Conservation (phyloP, 768 basidiomycete genomes). For the Suillus lakei region DNA sequence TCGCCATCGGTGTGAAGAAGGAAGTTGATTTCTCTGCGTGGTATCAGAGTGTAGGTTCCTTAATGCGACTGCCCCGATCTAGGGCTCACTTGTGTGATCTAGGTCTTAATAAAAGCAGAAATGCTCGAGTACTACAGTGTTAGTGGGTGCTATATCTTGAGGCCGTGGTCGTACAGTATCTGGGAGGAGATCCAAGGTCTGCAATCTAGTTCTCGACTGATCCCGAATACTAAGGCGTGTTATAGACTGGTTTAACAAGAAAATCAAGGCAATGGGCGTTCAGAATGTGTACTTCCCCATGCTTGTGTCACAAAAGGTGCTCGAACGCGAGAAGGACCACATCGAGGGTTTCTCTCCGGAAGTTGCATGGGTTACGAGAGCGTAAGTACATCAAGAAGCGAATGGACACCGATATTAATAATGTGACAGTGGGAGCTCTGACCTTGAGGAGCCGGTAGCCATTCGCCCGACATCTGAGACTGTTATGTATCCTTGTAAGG, state of each 20-base stretch:
- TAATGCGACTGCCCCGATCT: constrained; percentile 7
- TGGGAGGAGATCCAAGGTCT: constrained; percentile 95
- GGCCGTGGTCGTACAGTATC: constrained; percentile 96
- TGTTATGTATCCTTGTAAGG: constrained; percentile 97
- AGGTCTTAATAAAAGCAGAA: constrained; percentile 98
- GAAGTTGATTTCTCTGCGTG: constrained; percentile 93
- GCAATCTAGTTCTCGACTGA: constrained; percentile 19
- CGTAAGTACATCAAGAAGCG: constrained; percentile 56
- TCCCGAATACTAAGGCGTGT: neutral
- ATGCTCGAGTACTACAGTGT: constrained; percentile 99
- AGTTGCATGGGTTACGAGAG: constrained; percentile 99
- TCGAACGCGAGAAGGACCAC: constrained; percentile 97
- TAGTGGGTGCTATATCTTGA: constrained; percentile 98
- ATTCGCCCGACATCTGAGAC: constrained; percentile 99
- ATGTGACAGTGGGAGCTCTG: constrained; percentile 75
- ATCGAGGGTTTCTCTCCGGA: constrained; percentile 99
- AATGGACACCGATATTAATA: constrained; percentile 1
- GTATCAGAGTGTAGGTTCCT: constrained; percentile 83
- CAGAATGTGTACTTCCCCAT: constrained; percentile 99
- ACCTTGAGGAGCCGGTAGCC: constrained; percentile 96
- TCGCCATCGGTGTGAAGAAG: constrained; percentile 95
- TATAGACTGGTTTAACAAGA: constrained; percentile 88
- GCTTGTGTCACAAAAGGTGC: constrained; percentile 91
- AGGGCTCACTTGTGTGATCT: constrained; percentile 19
- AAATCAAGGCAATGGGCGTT: constrained; percentile 93